Conservation (phyloP, 805 yeast genomes). For the Blastobotrys parvus region DNA sequence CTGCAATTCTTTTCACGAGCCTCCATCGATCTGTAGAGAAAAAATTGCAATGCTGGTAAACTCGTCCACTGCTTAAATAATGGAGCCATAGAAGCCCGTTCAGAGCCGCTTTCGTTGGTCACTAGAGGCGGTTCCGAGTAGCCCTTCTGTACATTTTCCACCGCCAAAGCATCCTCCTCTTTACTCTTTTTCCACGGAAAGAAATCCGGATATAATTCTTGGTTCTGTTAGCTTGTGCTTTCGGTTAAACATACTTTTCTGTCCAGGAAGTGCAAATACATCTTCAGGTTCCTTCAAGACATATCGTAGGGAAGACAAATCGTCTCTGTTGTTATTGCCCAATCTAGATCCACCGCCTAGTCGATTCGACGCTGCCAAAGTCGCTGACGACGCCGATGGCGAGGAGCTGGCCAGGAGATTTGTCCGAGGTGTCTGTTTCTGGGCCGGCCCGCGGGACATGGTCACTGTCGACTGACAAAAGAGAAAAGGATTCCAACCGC, state of each 20-base stretch:
- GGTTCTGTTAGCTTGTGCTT: background rate
- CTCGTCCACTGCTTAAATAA: constrained; percentile 32
- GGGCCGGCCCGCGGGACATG: too few relatives aligned
- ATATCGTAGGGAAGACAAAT: constrained; percentile 25
- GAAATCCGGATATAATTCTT: constrained; percentile 54
- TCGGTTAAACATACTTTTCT: constrained; percentile 4
- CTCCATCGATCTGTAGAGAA: constrained; percentile 41
- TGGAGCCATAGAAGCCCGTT: constrained; percentile 46
- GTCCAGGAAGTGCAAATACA: constrained; percentile 28
- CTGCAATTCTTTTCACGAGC: constrained; percentile 38
- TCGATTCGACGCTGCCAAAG: background rate
- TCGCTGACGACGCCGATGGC: too few relatives aligned
- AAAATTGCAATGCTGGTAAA: constrained; percentile 41
- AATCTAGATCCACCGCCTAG: background rate
- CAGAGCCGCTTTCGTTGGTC: constrained; percentile 59
- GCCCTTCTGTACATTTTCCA: constrained; percentile 59
- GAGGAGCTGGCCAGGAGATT: too few relatives aligned
- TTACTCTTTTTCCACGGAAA: constrained; percentile 57
- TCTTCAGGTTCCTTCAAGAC: constrained; percentile 27
- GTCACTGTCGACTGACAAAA: too few relatives aligned
- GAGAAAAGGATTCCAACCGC: too few relatives aligned
- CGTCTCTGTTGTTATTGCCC: constrained; percentile 15
- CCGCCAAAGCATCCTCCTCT: constrained; percentile 46
- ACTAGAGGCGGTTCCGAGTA: constrained; percentile 56
- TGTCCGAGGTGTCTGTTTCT: too few relatives aligned